Evolutionary conservation across 2,329 filamentous ascomycete genomes (phyloP), one percentile per base, ranked within the genome.

Genomic region (Xylariaceae sp.): DNA sequence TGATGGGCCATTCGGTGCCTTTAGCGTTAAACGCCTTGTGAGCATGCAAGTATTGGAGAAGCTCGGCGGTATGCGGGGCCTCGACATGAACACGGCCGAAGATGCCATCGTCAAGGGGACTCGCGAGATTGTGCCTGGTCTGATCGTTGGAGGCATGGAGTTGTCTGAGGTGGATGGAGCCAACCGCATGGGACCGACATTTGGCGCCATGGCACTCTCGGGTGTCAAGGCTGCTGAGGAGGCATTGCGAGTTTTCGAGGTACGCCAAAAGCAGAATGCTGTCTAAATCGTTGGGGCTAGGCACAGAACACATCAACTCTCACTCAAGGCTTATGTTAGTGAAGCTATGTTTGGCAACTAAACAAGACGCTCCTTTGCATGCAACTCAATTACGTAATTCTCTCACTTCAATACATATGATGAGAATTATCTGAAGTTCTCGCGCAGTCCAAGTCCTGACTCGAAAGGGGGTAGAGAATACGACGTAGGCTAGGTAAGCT

Each of bases 141-240:
- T 97, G 63, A 92, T 96, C 68, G 89, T 96, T n/a, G 93, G 92
- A 50, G 93, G 92, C 34, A 97, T 97, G 92, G 92, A 96, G 76
- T 80, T 96, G 65, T 91, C 87, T 57, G 92, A 96, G 76, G 87
- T 96, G 28, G 92, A 96, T 69, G 92, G 92, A 16, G 91, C 91
- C 61, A 96, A 96, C 79, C 86, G 92, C 50, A 96, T 96, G 92
- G 93, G 88, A 72, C 70, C 70, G 7, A 73, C 70, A 12, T 73
- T 73, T 17, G 70, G 91, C 54, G 92, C 92, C 49, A 96, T 96
- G 92, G 91, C 85, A 17, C 82, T 96, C 34, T 89, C 84, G 55
- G 92, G 92, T 65, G 89, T 96, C 70, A 96, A 96, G 83, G 92
- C 92, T 69, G 92, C 92, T 8, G 92, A 96, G 78, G 92, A 94